Conservation (phyloP, 2,329 filamentous ascomycete species). For the Elsinoe batatas region DNA sequence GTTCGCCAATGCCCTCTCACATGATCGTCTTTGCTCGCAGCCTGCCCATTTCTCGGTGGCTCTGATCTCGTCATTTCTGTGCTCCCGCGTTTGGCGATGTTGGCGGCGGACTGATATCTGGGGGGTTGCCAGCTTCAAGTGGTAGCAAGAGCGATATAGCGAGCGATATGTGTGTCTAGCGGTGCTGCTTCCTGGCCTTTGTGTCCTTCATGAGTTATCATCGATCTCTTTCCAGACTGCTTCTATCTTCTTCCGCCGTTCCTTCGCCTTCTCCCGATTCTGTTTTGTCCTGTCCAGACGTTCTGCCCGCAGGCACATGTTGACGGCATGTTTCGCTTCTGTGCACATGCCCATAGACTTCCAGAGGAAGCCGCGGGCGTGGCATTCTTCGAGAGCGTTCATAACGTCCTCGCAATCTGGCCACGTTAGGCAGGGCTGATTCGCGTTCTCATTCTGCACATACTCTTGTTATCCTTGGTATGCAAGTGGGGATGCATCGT, state of each 20-base stretch:
- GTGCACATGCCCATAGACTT: constrained; percentile 89
- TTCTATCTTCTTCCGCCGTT: constrained; percentile 64
- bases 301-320: constrained; percentile 72
- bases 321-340: constrained; percentile 71
- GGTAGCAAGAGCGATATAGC: too few species aligned
- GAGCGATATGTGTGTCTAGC: too few species aligned
- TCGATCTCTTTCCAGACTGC: constrained; percentile 71
- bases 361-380: constrained; percentile 82
- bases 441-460: constrained; percentile 18
- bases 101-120: too few species aligned
- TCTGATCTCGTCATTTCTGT: too few species aligned
- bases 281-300: constrained; percentile 64
- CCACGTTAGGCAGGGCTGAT: neutral
- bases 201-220: constrained; percentile 48
- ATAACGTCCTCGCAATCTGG: constrained; percentile 92
- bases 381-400: constrained; percentile 88
- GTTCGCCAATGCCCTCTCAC: too few species aligned
- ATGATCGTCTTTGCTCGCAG: too few species aligned
- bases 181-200: too few species aligned
- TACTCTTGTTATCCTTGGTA: constrained; percentile 84
- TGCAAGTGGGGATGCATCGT: constrained; percentile 95
- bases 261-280: constrained; percentile 62
- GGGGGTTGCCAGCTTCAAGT: too few species aligned
- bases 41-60: too few species aligned
- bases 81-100: too few species aligned